These are phyloP conservation scores for Ceratocystis huliohia DNA, from an alignment of 2,329 filamentous ascomycete genomes.

Conservation along the genomic window DNA sequence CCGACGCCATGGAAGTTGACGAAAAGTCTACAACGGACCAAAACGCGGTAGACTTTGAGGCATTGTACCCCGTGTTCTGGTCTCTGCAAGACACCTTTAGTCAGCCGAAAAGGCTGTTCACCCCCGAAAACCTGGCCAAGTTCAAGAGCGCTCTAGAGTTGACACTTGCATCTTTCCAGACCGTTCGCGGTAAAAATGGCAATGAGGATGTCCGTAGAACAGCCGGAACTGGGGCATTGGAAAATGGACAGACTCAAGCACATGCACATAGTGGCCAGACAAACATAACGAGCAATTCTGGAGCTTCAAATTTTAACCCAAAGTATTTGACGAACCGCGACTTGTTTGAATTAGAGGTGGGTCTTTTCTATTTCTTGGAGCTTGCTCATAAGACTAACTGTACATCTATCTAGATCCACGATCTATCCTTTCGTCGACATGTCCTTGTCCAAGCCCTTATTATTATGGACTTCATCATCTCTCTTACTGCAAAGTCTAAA, in stretches of 20 bases:
- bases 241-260: not conserved
- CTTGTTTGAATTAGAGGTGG: constrained; percentile 84
- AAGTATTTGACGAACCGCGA: constrained; percentile 98
- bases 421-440: constrained; percentile 85
- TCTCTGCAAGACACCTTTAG: constrained; percentile 84
- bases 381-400: not conserved
- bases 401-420: constrained; percentile 54
- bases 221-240: constrained; percentile 15
- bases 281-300: not conserved
- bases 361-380: constrained; percentile 20
- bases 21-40: constrained; percentile 36
- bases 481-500: constrained; percentile 69
- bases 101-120: constrained; percentile 73
- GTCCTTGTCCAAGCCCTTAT: constrained; percentile 93
- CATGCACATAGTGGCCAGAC: not conserved
- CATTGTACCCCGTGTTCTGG: constrained; percentile 88
- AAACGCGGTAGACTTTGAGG: constrained; percentile 42
- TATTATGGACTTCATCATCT: constrained; percentile 88
- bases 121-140: constrained; percentile 54
- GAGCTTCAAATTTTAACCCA: constrained; percentile 57
- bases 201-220: constrained; percentile 36
- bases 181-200: constrained; percentile 37
- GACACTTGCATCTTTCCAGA: constrained; percentile 44
- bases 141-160: constrained; percentile 69
- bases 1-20: constrained; percentile 51